Percentiles rank a stretch among this genome's conserved stretches.
Evolutionary conservation across 1,284 basidiomycete genomes (phyloP).

Genomic region (Marasmius tenuissimus): DNA sequence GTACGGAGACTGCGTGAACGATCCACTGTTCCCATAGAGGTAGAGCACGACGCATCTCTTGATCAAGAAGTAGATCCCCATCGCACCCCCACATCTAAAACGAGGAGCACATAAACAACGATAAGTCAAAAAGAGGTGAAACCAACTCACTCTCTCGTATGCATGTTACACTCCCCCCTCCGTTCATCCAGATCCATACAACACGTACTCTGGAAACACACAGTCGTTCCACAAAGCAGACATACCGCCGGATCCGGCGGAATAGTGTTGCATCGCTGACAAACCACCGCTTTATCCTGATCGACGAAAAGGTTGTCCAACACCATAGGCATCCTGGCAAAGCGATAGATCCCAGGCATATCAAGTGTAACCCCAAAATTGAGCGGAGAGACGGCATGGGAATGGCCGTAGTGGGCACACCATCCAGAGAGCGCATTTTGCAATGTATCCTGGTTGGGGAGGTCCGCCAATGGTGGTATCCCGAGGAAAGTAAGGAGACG

Average conservation of each 20-base stretch:
- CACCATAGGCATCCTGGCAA: conserved; percentile 78
- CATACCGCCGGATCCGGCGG: conserved; percentile 91
- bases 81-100: conserved; percentile 86
- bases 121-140: conserved; percentile 8
- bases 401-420: conserved; percentile 80
- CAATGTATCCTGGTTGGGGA: conserved; percentile 79
- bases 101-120: conserved; percentile 11
- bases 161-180: conserved; percentile 91
- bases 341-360: conserved; percentile 83
- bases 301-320: conserved; percentile 84
- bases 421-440: conserved; percentile 81
- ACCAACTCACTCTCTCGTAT: conserved; percentile 82
- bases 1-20: conserved; percentile 89
- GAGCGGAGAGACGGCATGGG: conserved; percentile 69
- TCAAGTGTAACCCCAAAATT: conserved; percentile 80
- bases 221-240: conserved; percentile 84
- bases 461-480: conserved; percentile 75
- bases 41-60: conserved; percentile 94
- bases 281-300: conserved; percentile 70
- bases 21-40: conserved; percentile 86
- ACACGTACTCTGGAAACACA: conserved; percentile 93
- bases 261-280: conserved; percentile 76
- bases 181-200: conserved; percentile 74
- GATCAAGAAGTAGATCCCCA: conserved; percentile 90
- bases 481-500: conserved; percentile 75